Base-by-base conservation (phyloP, 75 land plant genomes). In the Larix kaempferi region DNA sequence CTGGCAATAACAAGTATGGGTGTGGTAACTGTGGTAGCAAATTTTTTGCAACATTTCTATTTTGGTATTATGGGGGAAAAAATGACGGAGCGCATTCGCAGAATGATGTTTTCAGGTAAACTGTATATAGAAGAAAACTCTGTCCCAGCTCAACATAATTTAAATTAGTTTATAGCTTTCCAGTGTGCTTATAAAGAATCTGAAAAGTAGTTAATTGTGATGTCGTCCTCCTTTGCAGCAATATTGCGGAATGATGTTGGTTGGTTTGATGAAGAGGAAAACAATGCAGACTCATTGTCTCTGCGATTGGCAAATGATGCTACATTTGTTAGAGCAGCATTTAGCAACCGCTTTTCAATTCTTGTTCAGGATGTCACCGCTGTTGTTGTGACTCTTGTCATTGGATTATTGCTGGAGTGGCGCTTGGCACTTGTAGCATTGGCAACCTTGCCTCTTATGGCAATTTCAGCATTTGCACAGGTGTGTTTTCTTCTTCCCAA, bases 221-320 rank as follows among this genome's bases (percentile, higher is more conserved):
- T 41, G 16, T 41, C 5, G 11, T 62, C 57, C 61, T 77, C 12
- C 61, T 21, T 16, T 83, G 61, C 89, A 95, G 98, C 98, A 58
- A 91, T 95, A 15, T 82, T 95, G 56, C 79, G 86, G 61, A 95
- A 90, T 78, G 96, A 95, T 69, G 78, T 91, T 74, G 96, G 94
- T 6, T 95, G 98, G 98, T 93, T 91, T 88, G 98, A 95, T 79
- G 26, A 79, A 74, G 98, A 95, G 25, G 94, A 93, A 74, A 89
- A 95, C 82, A 89, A 76, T 59, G 75, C 87, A 7, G 90, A 89
- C 5, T 67, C 87, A 2, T 62, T 95, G 37, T 79, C 94, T 22
- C 84, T 91, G 60, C 82, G 67, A 21, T 73, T 95, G 61, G 96
- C 89, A 60, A 84, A 86, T 76, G 94, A 90, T 85, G 96, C 94